Evolutionary conservation across 1,139 yeast species (phyloP), one percentile per base, ranked within the genome.

Genomic region (Pichia sp.): DNA sequence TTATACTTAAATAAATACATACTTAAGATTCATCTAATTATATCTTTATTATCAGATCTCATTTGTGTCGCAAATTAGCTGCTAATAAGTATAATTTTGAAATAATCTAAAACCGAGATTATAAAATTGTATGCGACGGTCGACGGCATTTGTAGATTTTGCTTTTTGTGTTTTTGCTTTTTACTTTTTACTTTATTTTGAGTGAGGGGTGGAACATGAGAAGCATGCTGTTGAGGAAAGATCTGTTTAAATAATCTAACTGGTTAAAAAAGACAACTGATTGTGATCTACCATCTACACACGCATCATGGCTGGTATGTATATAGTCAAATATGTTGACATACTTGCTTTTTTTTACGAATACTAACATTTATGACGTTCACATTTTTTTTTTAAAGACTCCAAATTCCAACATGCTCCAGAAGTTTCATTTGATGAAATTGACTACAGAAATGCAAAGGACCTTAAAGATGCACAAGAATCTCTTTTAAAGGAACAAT

Each of bases 401-500:
- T 39, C 42, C 19, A 39, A 56, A 43, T 62, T 65, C 45, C 58
- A 56, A 36, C 73, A 68, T 87, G 84, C 88, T 50, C 88, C 84
- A 62, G 76, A 81, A 63, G 93, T 86, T 57, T 87, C 95, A 42
- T 87, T 87, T 65, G 95, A 87, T 70, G 89, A 84, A 61, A 85
- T 87, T 58, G 87, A 85, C 71, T 87, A 87, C 70, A 77, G 77
- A 62, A 82, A 87, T 69, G 76, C 78, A 57, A 70, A 74, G 39
- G 83, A 82, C 59, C 79, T 87, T 48, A 80, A 81, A 53, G 74
- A 78, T 49, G 96, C 96, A 33, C 88, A 90, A 73, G 81, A 80
- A 59, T 79, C 93, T 45, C 75, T 86, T 79, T 64, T 86, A 54
- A 81, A 90, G 68, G 95, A 87, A 69, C 95, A 87, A 67, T 86